A percentile compares a stretch with the other conserved stretches of the same genome.
Evolutionary conservation across 164 flowering plant genomes (phyloP).

Genomic region (Magnolia sinica): DNA sequence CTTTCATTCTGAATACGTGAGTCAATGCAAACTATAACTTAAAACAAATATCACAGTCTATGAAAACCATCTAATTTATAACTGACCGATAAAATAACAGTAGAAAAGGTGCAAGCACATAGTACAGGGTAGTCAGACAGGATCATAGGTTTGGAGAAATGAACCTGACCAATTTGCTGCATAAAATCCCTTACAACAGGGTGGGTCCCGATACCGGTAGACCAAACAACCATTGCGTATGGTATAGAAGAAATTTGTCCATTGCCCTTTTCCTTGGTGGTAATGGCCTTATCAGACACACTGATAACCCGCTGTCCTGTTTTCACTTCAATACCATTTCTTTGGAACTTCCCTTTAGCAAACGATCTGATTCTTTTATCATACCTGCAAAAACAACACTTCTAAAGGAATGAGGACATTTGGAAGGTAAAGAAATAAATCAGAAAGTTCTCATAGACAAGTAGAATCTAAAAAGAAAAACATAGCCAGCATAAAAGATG

Average conservation of each 20-base stretch:
- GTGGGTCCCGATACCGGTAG: no score
- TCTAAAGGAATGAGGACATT: constrained; percentile 4
- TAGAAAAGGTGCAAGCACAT: not conserved
- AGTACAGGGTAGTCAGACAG: not conserved
- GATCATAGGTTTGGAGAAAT: constrained; percentile 4
- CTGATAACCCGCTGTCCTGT: no score
- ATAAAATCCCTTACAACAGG: no score
- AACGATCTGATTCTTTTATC: no score
- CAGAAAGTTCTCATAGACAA: not conserved
- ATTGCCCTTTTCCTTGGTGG: no score
- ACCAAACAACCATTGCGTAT: no score
- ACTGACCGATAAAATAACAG: not conserved
- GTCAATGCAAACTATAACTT: not conserved
- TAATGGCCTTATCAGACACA: no score
- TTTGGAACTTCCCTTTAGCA: no score
- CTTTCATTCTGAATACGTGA: constrained; percentile 49
- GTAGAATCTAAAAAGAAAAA: not conserved
- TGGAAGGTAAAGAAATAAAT: not conserved
- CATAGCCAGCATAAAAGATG: not conserved
- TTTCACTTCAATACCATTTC: no score
- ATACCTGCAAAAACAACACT: constrained; percentile 37
- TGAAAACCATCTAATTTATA: not conserved
- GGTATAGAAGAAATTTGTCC: no score
- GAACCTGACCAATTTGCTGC: constrained; percentile 28
- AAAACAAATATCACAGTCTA: not conserved